Base-by-base conservation (phyloP, 208 protist species). In the Trypanosoma conorhini region DNA sequence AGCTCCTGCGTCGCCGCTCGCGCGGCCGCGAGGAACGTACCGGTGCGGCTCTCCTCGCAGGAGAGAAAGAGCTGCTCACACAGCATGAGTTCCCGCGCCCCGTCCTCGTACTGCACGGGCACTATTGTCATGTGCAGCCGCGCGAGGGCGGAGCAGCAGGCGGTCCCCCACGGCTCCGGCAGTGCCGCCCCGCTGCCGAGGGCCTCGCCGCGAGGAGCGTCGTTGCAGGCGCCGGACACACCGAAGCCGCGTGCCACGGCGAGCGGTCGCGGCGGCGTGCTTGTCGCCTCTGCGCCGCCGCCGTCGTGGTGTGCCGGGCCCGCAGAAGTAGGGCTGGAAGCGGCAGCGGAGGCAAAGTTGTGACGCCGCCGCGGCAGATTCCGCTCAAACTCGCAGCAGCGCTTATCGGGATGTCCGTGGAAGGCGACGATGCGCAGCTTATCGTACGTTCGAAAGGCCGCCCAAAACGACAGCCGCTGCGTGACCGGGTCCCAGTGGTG, bases 331-430 rank as follows among this genome's bases (percentile, higher is more conserved):
- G n/a, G 42, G 42, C 33, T 9, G 33, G 7, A 38, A 38, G 7
- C 42, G 42, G 42, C 17, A 42, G 42, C 15, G 9, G 42, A 46
- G 1, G 26, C n/a, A 26, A 33, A 28, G 62, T 3, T 46, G 13
- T 46, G 58, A 5, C 52, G 46, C 24, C 48, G 44, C n/a, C 68
- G 68, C 21, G 60, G 40, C 0, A 76, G 21, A 63, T 76, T 70
- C 26, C 69, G 19, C 46, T 76, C 63, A 69, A 76, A 76, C 71
- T 76, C 71, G 35, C 71, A 76, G 42, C 62, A 28, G 40, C 71
- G 71, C 24, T 44, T 21, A 54, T 76, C 71, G 15, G 71, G 71
- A 28, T 76, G 60, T 40, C 63, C 63, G 15, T 59, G 28, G 52
- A 76, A 70, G 8, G 50, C 46, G 5, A 76, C 56, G 52, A 76